phyloP scores from a whole-genome alignment of 1,139 yeast species.

The Debaryomyces nepalensis region DNA sequence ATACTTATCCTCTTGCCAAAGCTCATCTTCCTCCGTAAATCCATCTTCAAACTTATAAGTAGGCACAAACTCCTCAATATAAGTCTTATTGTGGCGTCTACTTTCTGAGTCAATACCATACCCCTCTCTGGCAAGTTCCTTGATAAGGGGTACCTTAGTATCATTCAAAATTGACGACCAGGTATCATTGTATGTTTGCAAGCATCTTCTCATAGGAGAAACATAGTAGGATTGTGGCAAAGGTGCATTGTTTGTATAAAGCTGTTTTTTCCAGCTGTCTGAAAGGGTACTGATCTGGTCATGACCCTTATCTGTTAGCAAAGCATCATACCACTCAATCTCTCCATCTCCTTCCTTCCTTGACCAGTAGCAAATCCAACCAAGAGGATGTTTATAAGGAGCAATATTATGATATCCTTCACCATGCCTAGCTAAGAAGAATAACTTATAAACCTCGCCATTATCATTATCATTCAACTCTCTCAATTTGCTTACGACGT shows the following conservation, averaged over 20 bases:
- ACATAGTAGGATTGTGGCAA: conserved; percentile 35
- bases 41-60: conserved; percentile 32
- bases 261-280: conserved; percentile 24
- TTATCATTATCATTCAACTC: conserved; percentile 17
- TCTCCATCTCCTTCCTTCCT: conserved; percentile 34
- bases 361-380: conserved; percentile 43
- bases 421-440: conserved; percentile 46
- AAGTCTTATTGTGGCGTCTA: conserved; percentile 34
- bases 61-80: conserved; percentile 29
- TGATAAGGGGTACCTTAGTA: conserved; percentile 29
- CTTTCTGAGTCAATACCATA: conserved; percentile 45
- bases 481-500: conserved; percentile 17
- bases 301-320: conserved; percentile 34
- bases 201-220: conserved; percentile 42
- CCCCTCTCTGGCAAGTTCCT: conserved; percentile 41
- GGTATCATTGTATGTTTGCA: conserved; percentile 37
- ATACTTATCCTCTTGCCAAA: conserved; percentile 31
- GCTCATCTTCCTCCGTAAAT: conserved; percentile 33
- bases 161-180: conserved; percentile 28
- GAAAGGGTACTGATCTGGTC: conserved; percentile 26
- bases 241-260: conserved; percentile 27
- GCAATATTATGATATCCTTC: conserved; percentile 47
- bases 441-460: conserved; percentile 28
- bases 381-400: conserved; percentile 21
- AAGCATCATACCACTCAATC: conserved; percentile 44